Percentiles rank a stretch among this genome's conserved stretches.
Conservation (phyloP, 768 basidiomycete genomes). For the Krasilnikovozyma curviuscula region DNA sequence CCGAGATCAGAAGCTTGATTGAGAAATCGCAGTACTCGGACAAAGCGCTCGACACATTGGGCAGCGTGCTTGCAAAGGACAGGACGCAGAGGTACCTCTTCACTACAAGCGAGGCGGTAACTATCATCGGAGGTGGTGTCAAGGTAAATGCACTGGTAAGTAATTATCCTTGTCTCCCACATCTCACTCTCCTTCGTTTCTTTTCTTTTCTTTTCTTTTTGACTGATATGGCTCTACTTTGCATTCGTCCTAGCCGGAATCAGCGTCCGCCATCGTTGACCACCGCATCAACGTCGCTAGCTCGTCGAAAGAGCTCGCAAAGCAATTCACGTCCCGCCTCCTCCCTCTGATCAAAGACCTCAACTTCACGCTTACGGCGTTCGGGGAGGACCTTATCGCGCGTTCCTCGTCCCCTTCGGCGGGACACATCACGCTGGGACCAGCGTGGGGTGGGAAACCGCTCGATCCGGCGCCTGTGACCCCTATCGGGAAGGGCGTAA, state of each 20-base stretch:
- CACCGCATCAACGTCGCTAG: conserved; percentile 24
- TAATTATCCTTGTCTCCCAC: not conserved
- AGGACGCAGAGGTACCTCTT: no score
- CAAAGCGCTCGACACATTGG: no score
- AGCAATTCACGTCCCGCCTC: conserved; percentile 15
- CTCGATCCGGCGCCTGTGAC: no score
- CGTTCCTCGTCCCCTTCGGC: no score
- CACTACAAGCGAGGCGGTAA: not conserved
- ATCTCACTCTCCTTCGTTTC: not conserved
- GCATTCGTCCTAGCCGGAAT: no score
- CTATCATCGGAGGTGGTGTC: conserved; percentile 15
- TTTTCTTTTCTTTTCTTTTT: not conserved
- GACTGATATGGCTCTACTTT: no score
- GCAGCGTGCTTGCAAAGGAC: no score
- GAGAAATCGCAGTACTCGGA: no score
- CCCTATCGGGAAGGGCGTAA: no score
- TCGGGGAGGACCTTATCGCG: conserved; percentile 15
- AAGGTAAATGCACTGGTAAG: conserved; percentile 17
- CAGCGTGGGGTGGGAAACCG: no score
- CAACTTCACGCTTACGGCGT: conserved; percentile 19
- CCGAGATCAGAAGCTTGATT: no score
- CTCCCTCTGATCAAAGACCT: conserved; percentile 15
- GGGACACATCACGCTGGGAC: no score
- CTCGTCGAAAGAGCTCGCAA: conserved; percentile 17
- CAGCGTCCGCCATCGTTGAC: conserved; percentile 20